phyloP scores from a whole-genome alignment of 352 stramenopile species.

The Phytophthora syringae region DNA sequence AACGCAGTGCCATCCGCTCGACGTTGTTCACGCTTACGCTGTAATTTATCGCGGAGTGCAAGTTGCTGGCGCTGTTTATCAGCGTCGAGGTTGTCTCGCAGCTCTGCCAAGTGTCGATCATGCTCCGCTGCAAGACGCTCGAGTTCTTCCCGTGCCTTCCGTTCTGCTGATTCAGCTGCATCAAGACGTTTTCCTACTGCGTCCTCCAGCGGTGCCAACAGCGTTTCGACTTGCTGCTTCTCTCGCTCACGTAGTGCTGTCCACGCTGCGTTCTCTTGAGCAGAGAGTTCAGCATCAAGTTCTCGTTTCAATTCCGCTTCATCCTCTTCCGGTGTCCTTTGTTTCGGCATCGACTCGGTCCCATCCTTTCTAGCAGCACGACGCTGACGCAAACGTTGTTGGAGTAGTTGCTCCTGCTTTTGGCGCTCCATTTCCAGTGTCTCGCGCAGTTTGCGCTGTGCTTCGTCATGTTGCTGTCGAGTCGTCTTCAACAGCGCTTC shows the following conservation, averaged over 20 bases:
- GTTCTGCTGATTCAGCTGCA: slow-evolving; percentile 27
- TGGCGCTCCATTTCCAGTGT: slow-evolving; percentile 35
- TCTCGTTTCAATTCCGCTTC: slow-evolving; percentile 22
- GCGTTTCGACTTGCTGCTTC: slow-evolving; percentile 19
- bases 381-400: slow-evolving; percentile 33
- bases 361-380: slow-evolving; percentile 20
- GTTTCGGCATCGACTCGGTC: neutral
- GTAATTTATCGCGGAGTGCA: slow-evolving; percentile 35
- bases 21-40: slow-evolving; percentile 28
- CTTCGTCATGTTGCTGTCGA: slow-evolving; percentile 24
- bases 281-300: slow-evolving; percentile 12
- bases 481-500: slow-evolving; percentile 27
- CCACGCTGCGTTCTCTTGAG: slow-evolving; percentile 26
- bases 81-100: slow-evolving; percentile 17
- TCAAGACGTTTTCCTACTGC: slow-evolving; percentile 13
- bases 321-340: slow-evolving; percentile 17
- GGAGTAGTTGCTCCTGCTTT: slow-evolving; percentile 37
- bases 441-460: slow-evolving; percentile 19
- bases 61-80: slow-evolving; percentile 39
- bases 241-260: slow-evolving; percentile 5
- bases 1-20: slow-evolving; percentile 1
- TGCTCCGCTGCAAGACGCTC: slow-evolving; percentile 34
- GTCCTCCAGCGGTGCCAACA: slow-evolving; percentile 25
- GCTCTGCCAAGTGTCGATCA: slow-evolving; percentile 22
- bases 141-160: slow-evolving; percentile 38